Evolutionary conservation across 768 basidiomycete genomes (phyloP).

Genomic region (Mycena rosella): DNA sequence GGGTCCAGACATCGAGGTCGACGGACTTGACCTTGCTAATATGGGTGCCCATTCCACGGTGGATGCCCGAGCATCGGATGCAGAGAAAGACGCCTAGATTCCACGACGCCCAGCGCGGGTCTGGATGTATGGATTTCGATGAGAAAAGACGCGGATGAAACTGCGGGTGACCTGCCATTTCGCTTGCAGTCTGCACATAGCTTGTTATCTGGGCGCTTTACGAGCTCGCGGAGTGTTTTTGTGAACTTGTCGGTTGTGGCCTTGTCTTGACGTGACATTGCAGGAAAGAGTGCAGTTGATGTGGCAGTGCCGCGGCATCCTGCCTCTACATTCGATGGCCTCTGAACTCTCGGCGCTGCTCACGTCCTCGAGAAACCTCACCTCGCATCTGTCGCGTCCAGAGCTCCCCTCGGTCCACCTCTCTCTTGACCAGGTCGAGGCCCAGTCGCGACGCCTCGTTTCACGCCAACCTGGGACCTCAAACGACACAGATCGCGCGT

Average conservation of each 20-base stretch:
- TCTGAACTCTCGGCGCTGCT: slow-evolving; percentile 79
- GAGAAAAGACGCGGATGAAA: slow-evolving; percentile 14
- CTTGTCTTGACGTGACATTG: slow-evolving; percentile 29
- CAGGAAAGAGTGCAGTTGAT: too few species aligned
- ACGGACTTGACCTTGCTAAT: slow-evolving; percentile 98
- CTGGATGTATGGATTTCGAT: slow-evolving; percentile 59
- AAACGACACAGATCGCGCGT: slow-evolving; percentile 82
- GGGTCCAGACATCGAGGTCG: slow-evolving; percentile 97
- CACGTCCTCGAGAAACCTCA: slow-evolving; percentile 78
- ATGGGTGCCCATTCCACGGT: slow-evolving; percentile 98
- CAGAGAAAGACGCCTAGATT: slow-evolving; percentile 96
- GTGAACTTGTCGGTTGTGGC: slow-evolving; percentile 76
- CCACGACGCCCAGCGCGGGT: slow-evolving; percentile 99
- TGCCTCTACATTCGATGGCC: too few species aligned
- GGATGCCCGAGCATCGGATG: slow-evolving; percentile 97
- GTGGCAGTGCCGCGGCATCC: too few species aligned
- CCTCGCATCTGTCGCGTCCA: slow-evolving; percentile 79
- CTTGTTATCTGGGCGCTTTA: slow-evolving; percentile 93
- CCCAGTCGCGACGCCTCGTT: slow-evolving; percentile 88
- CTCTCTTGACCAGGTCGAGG: slow-evolving; percentile 95
- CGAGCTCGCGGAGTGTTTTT: slow-evolving; percentile 83
- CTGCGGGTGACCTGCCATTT: slow-evolving; percentile 73
- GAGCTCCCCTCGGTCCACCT: slow-evolving; percentile 92
- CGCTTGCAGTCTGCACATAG: slow-evolving; percentile 97
- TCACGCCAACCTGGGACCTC: slow-evolving; percentile 75